Evolutionary conservation across 2,329 filamentous ascomycete genomes (phyloP), one percentile per base, ranked within the genome.

Genomic region (Nemania sp.): DNA sequence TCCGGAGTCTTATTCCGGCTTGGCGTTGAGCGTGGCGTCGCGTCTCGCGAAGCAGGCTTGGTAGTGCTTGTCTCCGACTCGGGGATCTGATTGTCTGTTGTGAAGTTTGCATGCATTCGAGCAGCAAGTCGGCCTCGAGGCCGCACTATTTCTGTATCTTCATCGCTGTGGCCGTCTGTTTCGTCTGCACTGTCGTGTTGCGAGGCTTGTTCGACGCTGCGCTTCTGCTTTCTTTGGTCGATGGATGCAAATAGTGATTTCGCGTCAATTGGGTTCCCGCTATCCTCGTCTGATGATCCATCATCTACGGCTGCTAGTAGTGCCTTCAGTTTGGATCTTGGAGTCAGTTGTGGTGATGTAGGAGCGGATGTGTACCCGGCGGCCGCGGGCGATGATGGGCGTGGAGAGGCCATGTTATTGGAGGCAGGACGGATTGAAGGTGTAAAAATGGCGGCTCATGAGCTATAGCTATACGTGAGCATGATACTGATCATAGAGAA

Each of bases 321-420:
- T 17, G 80, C 80, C 60, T 72, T 75, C 44, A 85, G 74, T 61
- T 83, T 86, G 17, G 82, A 78, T 34, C 71, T 73, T 5, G 81
- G 82, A 9, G 81, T 77, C 47, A 80, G 53, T 47, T 65, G 65
- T 44, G 79, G 73, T 37, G 72, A 75, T 52, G 75, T 71, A 40
- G 77, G 73, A 34, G 70, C 71, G 42, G 73, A 75, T 56, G 68
- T 73, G 61, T 71, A n/a, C n/a, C n/a, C n/a, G n/a, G n/a, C 69
- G 47, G 70, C 74, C 22, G 68, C 68, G 34, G 76, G 76, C 37
- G 78, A 78, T n/a, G 75, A 69, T 48, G 76, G 72, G 64, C 73
- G 70, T 55, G 75, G 69, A 30, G 78, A 77, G 66, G 78, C 72
- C 80, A 83, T 84, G 67, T 40, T 49, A 52, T 28, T 12, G 41